Percentiles rank a stretch among this genome's conserved stretches.
These are phyloP conservation scores for Serendipita vermifera DNA, from an alignment of 768 basidiomycete genomes.

Conservation along the genomic window DNA sequence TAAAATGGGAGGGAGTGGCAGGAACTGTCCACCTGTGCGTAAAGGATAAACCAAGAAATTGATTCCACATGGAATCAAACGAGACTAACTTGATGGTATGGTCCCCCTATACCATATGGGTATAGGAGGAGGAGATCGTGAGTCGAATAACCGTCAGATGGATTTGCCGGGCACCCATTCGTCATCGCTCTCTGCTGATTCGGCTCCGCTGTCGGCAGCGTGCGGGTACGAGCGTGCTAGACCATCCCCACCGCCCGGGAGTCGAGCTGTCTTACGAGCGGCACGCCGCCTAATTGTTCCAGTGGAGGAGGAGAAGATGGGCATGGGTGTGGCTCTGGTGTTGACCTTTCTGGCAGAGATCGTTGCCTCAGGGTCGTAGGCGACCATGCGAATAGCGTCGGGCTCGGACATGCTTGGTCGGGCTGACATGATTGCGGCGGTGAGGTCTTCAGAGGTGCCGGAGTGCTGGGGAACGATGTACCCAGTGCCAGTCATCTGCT, in stretches of 20 bases:
- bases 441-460: background rate
- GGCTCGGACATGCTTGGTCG: background rate
- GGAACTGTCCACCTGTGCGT: background rate
- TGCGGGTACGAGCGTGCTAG: background rate
- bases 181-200: background rate
- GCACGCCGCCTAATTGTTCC: background rate
- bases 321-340: background rate
- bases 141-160: background rate
- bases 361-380: background rate
- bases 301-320: background rate
- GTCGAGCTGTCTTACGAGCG: background rate
- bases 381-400: conserved; percentile 1
- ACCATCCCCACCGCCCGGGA: background rate
- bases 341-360: background rate
- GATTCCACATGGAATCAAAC: background rate
- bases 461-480: conserved; percentile 7
- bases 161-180: conserved; percentile 8
- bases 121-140: background rate
- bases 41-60: background rate
- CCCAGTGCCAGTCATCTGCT: conserved; percentile 3
- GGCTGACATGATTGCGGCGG: conserved; percentile 1
- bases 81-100: background rate
- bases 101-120: background rate
- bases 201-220: background rate
- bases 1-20: background rate